Evolutionary conservation across 306 rosid genomes (phyloP).

Genomic region (Dalbergia oliveri): DNA sequence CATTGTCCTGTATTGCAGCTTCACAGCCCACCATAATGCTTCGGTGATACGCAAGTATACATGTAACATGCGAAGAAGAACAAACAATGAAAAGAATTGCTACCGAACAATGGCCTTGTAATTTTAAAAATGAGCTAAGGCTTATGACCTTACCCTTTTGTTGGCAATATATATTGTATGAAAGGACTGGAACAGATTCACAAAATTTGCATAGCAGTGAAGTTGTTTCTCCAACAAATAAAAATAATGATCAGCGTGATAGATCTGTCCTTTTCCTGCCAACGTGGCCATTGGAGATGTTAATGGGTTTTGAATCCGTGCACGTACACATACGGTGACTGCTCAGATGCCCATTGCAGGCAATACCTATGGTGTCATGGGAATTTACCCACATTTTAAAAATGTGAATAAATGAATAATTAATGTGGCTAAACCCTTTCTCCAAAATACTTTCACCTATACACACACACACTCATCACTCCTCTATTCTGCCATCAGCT

Average conservation of each 20-base stretch:
- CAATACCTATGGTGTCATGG: no score
- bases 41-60: not conserved
- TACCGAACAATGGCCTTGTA: not conserved
- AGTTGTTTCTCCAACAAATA: not conserved
- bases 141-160: not conserved
- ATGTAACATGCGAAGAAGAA: not conserved
- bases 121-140: not conserved
- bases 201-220: not conserved
- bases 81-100: not conserved
- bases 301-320: not conserved
- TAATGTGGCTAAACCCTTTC: no score
- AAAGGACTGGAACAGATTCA: not conserved
- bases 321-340: not conserved
- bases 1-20: not conserved
- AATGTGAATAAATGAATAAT: no score
- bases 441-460: no score
- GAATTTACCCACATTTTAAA: no score
- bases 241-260: conserved; percentile 6
- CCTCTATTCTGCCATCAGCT: no score
- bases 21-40: not conserved
- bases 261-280: conserved; percentile 21
- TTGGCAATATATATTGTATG: not conserved
- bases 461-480: no score
- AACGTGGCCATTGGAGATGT: conserved; percentile 15
- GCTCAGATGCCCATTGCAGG: no score